Base-by-base conservation (phyloP, 2,329 filamentous ascomycete species). In the Cladophialophora immunda region DNA sequence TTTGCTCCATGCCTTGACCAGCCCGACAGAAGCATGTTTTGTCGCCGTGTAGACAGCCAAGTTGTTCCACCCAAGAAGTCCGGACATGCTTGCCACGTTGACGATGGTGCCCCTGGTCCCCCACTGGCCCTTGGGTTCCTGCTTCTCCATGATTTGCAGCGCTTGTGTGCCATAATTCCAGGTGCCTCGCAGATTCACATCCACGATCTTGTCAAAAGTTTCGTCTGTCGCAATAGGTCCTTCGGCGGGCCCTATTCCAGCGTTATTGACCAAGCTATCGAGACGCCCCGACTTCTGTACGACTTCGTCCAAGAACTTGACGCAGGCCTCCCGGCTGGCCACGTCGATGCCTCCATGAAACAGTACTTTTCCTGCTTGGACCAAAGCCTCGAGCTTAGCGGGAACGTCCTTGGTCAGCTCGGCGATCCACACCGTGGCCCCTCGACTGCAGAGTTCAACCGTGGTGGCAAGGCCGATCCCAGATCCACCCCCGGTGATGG, bases 171-270 rank as follows among this genome's bases (percentile, higher is more conserved):
- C 62, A 29, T 47, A 57, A n/a, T 58, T 64, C 64, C 83, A 81
- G 1, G 78, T 79, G 0, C 81, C 81, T 2, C 76, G 79, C 0
- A 84, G 67, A 55, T 84, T 83, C 60, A 82, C 74, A 54, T 80
- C 77, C 5, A 83, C 55, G 1, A 82, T 76, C 0, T 77, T 75
- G 15, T 25, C 45, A 36, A 58, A 64, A 3, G 36, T 52, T 15
- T 64, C 62, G 34, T 64, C 62, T 1, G 34, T n/a, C 8, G 62
- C 53, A 32, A 64, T 57, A 29, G 34, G 32, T 15, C 62, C 62
- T 29, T 64, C 62, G 36, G 45, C 32, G 9, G 45, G 62, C 5
- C 62, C 53, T 6, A 58, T 64, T 2, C 62, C 62, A 17, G 62
- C 62, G 13, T 61, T 61, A n/a, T 61, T 61, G 17, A 61, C 13